Evolutionary conservation across 129 eudicot species (phyloP), one percentile per base, ranked within the genome.

Genomic region (Artemisia tridentata): DNA sequence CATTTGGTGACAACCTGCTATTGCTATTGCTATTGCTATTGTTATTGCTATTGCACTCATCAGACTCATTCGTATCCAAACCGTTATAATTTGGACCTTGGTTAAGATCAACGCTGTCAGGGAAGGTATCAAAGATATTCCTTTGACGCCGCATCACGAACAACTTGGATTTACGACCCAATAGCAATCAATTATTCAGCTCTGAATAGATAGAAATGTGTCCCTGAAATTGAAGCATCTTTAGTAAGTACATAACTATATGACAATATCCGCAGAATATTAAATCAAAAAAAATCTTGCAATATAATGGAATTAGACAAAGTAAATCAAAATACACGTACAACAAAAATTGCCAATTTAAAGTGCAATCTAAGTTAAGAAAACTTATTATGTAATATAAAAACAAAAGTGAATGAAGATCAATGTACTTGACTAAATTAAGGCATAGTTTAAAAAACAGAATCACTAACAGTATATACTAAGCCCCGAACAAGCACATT

Each of bases 61-160:
- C 34, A 1, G 95, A 63, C 17, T 75, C 83, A 46, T 81, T 77
- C 80, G 77, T 76, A 55, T 75, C 80, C 41, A 73, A 12, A 69
- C 80, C 78, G 47, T 78, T 78, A 12, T 73, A 65, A 54, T 68
- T 71, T 49, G 87, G 83, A 29, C 88, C 86, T 80, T 88, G 86
- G 75, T 88, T 88, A 65, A 88, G 84, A 71, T 88, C 90, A 69
- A 88, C 76, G 4, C 65, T 48, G 41, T 82, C 88, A 21, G 86
- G 80, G 62, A 82, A 85, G 53, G 80, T 71, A 71, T 73, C 82
- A 47, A 80, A 68, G 62, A 72, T 77, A 69, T 85, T 76, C 63
- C 86, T 80, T 73, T 76, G 84, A 65, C 95, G 78, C 70, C 77
- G 81, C 91, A 82, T 80, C 69, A 53, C 65, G 64, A 20, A 76